These are phyloP conservation scores for Candida chilensis DNA, from an alignment of 805 yeast species.

Conservation along the genomic window DNA sequence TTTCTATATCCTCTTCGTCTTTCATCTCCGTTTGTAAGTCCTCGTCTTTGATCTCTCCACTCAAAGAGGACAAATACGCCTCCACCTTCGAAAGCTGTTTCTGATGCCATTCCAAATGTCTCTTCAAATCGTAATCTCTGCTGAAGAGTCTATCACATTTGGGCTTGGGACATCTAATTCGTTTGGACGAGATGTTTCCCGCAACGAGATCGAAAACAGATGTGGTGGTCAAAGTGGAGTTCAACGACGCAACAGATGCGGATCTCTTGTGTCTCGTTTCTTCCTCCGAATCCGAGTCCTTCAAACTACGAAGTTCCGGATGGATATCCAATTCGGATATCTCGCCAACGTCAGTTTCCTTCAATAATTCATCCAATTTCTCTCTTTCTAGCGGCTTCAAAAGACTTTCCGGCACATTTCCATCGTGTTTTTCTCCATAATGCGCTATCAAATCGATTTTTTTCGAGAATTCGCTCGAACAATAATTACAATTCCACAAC, in stretches of 20 bases:
- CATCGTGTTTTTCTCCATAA: conserved; percentile 38
- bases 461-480: conserved; percentile 42
- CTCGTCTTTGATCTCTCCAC: conserved; percentile 4
- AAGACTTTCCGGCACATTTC: conserved; percentile 21
- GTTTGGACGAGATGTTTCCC: conserved; percentile 12
- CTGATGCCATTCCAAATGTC: conserved; percentile 28
- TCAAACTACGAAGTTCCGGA: conserved; percentile 6
- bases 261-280: neutral
- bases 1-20: conserved; percentile 3
- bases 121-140: conserved; percentile 18
- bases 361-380: conserved; percentile 11
- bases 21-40: conserved; percentile 2
- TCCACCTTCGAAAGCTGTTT: conserved; percentile 18
- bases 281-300: conserved; percentile 3
- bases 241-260: neutral
- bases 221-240: neutral
- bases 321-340: neutral
- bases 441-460: conserved; percentile 52
- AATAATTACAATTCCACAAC: conserved; percentile 59
- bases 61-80: conserved; percentile 15
- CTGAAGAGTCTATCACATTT: conserved; percentile 19
- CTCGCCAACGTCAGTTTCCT: conserved; percentile 4
- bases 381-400: conserved; percentile 13
- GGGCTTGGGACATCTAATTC: conserved; percentile 17
- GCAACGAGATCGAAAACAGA: conserved; percentile 18